Percentiles rank a stretch among this genome's conserved stretches.
Conservation (phyloP, 1,284 basidiomycete species). For the Fistulinella cinereoalba region DNA sequence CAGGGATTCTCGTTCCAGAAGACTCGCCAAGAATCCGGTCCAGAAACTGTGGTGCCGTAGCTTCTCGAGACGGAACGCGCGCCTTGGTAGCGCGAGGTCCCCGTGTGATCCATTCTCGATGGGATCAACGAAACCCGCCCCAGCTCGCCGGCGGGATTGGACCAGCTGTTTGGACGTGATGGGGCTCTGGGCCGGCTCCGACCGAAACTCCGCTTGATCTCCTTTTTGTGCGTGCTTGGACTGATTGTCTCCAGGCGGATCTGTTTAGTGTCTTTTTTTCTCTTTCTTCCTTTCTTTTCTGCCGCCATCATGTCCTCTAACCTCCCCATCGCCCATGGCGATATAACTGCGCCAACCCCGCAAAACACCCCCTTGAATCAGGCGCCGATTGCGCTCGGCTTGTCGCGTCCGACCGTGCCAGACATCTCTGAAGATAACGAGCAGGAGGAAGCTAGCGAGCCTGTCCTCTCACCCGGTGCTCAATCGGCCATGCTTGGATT, state of each 20-base stretch:
- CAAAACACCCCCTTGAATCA: constrained; percentile 79
- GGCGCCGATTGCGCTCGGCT: constrained; percentile 62
- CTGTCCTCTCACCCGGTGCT: constrained; percentile 28
- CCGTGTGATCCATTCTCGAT: no score
- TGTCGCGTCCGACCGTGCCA: constrained; percentile 67
- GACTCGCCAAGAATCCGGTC: no score
- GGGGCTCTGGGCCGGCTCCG: constrained; percentile 18
- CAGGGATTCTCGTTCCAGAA: no score
- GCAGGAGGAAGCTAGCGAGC: constrained; percentile 48
- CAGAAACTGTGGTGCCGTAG: no score
- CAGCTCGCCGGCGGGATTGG: no score
- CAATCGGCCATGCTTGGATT: constrained; percentile 56
- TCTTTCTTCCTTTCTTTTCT: constrained; percentile 24
- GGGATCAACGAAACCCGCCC: no score
- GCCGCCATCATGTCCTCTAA: constrained; percentile 46
- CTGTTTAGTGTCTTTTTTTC: constrained; percentile 13
- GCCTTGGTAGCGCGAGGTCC: no score
- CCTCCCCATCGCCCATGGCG: constrained; percentile 44
- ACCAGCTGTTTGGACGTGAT: not conserved
- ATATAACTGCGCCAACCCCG: constrained; percentile 70
- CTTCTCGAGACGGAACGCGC: no score
- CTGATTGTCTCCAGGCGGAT: constrained; percentile 26
- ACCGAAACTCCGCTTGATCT: constrained; percentile 35
- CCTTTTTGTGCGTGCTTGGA: constrained; percentile 20
- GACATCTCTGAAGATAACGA: constrained; percentile 69